These are phyloP conservation scores for Pseudogymnoascus pannorum DNA, from an alignment of 2,329 filamentous ascomycete species.

Conservation along the genomic window DNA sequence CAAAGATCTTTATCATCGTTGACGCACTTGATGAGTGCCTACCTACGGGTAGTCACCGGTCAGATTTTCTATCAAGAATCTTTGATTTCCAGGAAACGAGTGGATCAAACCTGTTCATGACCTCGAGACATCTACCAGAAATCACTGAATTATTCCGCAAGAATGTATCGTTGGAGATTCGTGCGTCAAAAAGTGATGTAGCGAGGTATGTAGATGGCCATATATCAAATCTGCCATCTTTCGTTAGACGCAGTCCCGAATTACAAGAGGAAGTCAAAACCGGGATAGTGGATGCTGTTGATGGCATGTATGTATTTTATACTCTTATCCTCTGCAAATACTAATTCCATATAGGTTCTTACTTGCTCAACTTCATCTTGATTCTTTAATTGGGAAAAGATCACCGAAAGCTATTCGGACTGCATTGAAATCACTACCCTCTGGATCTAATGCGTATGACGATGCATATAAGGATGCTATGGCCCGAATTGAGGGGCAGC, in stretches of 20 bases:
- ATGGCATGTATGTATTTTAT: conserved; percentile 28
- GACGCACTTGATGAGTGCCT: conserved; percentile 16
- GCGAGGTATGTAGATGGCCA: conserved; percentile 22
- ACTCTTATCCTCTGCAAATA: background rate
- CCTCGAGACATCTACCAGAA: conserved; percentile 27
- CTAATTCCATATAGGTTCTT: conserved; percentile 28
- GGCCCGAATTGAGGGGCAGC: conserved; percentile 28
- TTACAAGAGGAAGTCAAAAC: conserved; percentile 22
- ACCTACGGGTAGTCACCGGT: background rate
- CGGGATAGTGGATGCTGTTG: conserved; percentile 18
- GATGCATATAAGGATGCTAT: conserved; percentile 25
- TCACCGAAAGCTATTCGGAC: conserved; percentile 24
- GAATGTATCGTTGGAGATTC: conserved; percentile 24
- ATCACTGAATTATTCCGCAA: conserved; percentile 21
- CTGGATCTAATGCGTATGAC: conserved; percentile 16
- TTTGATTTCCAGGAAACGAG: conserved; percentile 19
- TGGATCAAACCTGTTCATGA: conserved; percentile 26
- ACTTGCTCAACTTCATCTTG: conserved; percentile 28
- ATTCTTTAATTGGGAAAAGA: conserved; percentile 25
- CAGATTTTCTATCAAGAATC: conserved; percentile 14
- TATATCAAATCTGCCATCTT: conserved; percentile 19
- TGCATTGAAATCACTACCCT: conserved; percentile 26
- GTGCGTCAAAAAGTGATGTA: conserved; percentile 27
- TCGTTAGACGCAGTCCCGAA: conserved; percentile 13
- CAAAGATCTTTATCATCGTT: conserved; percentile 15